These are phyloP conservation scores for Metschnikowia amazonensis DNA, from an alignment of 805 yeast species.

Conservation along the genomic window DNA sequence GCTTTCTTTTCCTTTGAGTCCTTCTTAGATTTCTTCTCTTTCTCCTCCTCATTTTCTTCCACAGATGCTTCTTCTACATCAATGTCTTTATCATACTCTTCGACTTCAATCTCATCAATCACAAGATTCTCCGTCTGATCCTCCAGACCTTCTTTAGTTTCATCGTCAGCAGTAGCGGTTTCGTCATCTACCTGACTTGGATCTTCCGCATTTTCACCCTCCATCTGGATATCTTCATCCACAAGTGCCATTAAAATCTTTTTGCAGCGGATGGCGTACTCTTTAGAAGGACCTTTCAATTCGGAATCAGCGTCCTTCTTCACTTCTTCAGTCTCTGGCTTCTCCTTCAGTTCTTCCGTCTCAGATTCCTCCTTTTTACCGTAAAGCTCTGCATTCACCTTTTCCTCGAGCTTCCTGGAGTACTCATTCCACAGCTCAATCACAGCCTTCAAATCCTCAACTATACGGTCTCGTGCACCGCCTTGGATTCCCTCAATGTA, in stretches of 20 bases:
- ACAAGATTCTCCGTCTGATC: conserved; percentile 25
- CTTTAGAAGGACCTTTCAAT: conserved; percentile 23
- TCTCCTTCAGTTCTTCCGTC: conserved; percentile 12
- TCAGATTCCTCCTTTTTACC: conserved; percentile 22
- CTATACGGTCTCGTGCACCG: conserved; percentile 57
- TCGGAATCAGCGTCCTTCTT: conserved; percentile 11
- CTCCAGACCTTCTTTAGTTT: conserved; percentile 1
- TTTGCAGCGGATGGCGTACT: conserved; percentile 42
- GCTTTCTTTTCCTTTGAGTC: conserved; percentile 20
- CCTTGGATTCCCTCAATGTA: conserved; percentile 68
- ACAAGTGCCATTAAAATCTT: conserved; percentile 30
- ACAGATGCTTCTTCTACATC: conserved; percentile 28
- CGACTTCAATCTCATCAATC: conserved; percentile 43
- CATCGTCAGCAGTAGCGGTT: not conserved
- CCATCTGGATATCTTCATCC: conserved; percentile 32
- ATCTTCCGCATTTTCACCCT: conserved; percentile 21
- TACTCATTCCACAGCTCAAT: conserved; percentile 55
- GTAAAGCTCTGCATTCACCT: conserved; percentile 35
- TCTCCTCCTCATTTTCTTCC: no score
- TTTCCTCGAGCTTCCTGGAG: conserved; percentile 40
- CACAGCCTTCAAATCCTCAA: conserved; percentile 45
- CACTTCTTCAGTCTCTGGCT: conserved; percentile 7
- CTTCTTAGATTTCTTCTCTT: conserved; percentile 21
- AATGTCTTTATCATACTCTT: conserved; percentile 23
- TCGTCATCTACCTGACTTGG: conserved; percentile 2